Conservation (phyloP, 352 stramenopile species). For the Phytophthora hibernalis region DNA sequence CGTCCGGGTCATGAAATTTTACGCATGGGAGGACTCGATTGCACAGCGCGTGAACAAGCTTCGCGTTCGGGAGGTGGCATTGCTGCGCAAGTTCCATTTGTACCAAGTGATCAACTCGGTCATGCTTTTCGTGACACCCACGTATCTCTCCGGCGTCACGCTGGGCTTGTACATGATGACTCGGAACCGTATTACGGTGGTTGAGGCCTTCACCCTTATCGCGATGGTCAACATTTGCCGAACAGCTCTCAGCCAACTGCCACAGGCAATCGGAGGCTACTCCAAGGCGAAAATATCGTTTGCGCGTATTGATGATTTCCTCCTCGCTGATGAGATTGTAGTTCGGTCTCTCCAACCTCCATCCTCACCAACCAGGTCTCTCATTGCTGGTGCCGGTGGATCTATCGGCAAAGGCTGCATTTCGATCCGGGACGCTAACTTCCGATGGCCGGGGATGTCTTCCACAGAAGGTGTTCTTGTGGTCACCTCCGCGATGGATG, state of each 20-base stretch:
- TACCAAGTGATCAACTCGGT: conserved; percentile 53
- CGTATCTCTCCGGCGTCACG: conserved; percentile 34
- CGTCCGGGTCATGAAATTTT: conserved; percentile 92
- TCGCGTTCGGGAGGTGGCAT: conserved; percentile 46
- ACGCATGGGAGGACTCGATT: conserved; percentile 76
- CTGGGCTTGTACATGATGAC: conserved; percentile 38
- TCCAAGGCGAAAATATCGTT: conserved; percentile 35
- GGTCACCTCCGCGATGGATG: background rate
- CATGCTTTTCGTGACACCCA: conserved; percentile 46
- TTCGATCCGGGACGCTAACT: conserved; percentile 17
- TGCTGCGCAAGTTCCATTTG: conserved; percentile 49
- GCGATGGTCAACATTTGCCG: conserved; percentile 45
- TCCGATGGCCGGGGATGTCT: conserved; percentile 18
- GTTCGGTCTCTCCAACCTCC: background rate
- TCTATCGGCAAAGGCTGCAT: conserved; percentile 1
- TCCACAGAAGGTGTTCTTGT: conserved; percentile 21
- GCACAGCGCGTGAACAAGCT: conserved; percentile 44
- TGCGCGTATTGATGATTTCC: conserved; percentile 35
- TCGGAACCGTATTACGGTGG: conserved; percentile 29
- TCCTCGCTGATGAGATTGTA: conserved; percentile 17
- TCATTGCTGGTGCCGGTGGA: background rate
- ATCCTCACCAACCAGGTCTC: background rate
- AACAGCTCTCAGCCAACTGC: conserved; percentile 33
- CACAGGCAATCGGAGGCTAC: conserved; percentile 23
- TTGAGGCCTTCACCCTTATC: conserved; percentile 42